A percentile compares a stretch with the other conserved stretches of the same genome.
Evolutionary conservation across 2,329 filamentous ascomycete species (phyloP).

Genomic region (Ophiostoma angusticollis): DNA sequence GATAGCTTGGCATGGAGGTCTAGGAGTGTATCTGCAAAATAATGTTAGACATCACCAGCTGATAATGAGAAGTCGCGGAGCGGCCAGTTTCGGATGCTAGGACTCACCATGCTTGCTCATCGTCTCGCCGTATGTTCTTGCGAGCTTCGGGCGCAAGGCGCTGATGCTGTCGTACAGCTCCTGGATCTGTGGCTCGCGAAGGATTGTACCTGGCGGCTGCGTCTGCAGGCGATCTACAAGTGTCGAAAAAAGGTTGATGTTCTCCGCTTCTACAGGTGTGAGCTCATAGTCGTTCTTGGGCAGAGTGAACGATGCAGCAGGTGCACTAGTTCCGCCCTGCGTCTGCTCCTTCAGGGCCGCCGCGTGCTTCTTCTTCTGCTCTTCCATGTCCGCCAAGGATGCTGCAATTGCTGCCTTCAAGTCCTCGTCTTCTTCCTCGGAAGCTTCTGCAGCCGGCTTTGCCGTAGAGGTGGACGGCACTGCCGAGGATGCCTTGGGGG

Average conservation of each 20-base stretch:
- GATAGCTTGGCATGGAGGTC: constrained; percentile 92
- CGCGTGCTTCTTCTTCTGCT: constrained; percentile 86
- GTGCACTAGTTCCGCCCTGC: constrained; percentile 35
- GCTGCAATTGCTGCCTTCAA: constrained; percentile 91
- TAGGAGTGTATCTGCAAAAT: constrained; percentile 62
- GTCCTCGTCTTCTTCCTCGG: constrained; percentile 81
- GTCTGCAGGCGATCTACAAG: constrained; percentile 89
- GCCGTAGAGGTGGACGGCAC: not conserved
- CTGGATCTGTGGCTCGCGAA: constrained; percentile 95
- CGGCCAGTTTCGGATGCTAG: not conserved
- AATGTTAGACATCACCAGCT: not conserved
- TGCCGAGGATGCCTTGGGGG: not conserved
- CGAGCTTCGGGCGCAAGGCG: constrained; percentile 81
- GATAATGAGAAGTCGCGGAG: too few species aligned
- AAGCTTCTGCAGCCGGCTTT: constrained; percentile 8
- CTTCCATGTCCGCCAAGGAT: constrained; percentile 91
- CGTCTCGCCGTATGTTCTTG: constrained; percentile 90
- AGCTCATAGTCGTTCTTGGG: constrained; percentile 92
- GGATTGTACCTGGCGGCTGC: constrained; percentile 85
- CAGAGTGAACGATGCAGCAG: constrained; percentile 41
- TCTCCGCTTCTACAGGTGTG: constrained; percentile 85
- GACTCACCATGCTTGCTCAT: constrained; percentile 94
- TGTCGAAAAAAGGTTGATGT: constrained; percentile 91
- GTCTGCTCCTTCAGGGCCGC: constrained; percentile 72
- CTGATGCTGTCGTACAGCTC: constrained; percentile 97